Evolutionary conservation across 306 rosid species (phyloP).

Genomic region (Mimosa bimucronata): DNA sequence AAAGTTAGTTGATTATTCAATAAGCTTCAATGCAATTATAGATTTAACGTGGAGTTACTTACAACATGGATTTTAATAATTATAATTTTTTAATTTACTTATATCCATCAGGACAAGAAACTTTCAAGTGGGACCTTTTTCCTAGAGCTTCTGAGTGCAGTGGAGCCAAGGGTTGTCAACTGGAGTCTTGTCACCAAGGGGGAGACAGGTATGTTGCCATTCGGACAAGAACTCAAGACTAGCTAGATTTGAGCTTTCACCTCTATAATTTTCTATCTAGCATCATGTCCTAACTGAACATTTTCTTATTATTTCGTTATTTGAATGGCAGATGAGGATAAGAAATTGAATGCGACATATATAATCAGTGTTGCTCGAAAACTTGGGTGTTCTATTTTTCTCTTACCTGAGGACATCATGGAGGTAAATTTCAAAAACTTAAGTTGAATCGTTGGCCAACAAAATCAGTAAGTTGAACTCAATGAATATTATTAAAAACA

Average conservation of each 20-base stretch:
- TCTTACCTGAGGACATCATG: conserved; percentile 94
- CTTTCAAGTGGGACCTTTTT: conserved; percentile 90
- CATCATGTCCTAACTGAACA: conserved; percentile 28
- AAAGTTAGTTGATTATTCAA: not conserved
- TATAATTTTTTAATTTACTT: conserved; percentile 18
- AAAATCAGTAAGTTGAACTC: conserved; percentile 14
- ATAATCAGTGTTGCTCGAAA: conserved; percentile 98
- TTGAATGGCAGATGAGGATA: conserved; percentile 84
- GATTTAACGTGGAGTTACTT: no score
- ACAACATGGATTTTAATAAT: not conserved
- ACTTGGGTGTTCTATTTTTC: conserved; percentile 96
- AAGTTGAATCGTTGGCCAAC: not conserved
- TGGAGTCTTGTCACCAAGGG: conserved; percentile 97
- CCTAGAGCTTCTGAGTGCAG: conserved; percentile 94
- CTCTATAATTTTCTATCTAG: conserved; percentile 1
- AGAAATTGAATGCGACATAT: conserved; percentile 90
- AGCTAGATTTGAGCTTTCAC: conserved; percentile 27
- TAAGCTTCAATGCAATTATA: not conserved
- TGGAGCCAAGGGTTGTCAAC: conserved; percentile 97
- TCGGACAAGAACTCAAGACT: conserved; percentile 26
- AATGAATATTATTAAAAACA: not conserved
- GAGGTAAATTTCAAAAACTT: conserved; percentile 57
- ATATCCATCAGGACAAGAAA: conserved; percentile 72
- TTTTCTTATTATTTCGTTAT: conserved; percentile 26
- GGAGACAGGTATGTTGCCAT: conserved; percentile 68